Evolutionary conservation across 768 basidiomycete genomes (phyloP).

Genomic region (Lyophyllum semitale): DNA sequence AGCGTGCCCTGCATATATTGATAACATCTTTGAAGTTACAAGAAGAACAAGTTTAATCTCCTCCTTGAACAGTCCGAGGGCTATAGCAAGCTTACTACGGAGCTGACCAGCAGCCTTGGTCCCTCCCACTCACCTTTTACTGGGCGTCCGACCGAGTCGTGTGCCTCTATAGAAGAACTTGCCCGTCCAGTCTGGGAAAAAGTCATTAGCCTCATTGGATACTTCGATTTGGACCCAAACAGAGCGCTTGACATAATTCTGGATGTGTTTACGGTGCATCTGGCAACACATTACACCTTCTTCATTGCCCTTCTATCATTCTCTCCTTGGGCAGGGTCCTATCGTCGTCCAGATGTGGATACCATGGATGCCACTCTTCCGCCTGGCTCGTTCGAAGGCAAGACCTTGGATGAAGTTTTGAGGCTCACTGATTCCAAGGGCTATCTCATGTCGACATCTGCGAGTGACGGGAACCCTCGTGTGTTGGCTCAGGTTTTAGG

Average conservation of each 20-base stretch:
- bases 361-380: constrained; percentile 40
- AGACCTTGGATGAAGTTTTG: constrained; percentile 69
- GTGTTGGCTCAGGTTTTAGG: constrained; percentile 91
- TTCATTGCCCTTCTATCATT: constrained; percentile 84
- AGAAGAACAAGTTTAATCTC: constrained; percentile 98
- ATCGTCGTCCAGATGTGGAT: constrained; percentile 31
- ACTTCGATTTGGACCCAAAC: constrained; percentile 96
- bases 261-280: constrained; percentile 83
- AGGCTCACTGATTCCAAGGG: constrained; percentile 48
- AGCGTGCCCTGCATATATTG: not conserved
- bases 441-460: constrained; percentile 12
- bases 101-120: constrained; percentile 77
- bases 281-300: constrained; percentile 83
- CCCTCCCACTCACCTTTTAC: constrained; percentile 71
- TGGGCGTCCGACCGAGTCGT: constrained; percentile 64
- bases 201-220: constrained; percentile 87
- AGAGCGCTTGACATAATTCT: constrained; percentile 91
- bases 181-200: constrained; percentile 78
- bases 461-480: constrained; percentile 43
- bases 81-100: constrained; percentile 88
- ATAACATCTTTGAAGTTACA: constrained; percentile 61
- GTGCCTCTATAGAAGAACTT: constrained; percentile 58
- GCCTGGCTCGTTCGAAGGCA: constrained; percentile 51
- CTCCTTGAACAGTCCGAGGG: constrained; percentile 97
- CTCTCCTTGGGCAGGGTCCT: constrained; percentile 84